A percentile compares a stretch with the other conserved stretches of the same genome.
phyloP scores from a whole-genome alignment of 73 alveolate species.

The Paramecium biaurelia region DNA sequence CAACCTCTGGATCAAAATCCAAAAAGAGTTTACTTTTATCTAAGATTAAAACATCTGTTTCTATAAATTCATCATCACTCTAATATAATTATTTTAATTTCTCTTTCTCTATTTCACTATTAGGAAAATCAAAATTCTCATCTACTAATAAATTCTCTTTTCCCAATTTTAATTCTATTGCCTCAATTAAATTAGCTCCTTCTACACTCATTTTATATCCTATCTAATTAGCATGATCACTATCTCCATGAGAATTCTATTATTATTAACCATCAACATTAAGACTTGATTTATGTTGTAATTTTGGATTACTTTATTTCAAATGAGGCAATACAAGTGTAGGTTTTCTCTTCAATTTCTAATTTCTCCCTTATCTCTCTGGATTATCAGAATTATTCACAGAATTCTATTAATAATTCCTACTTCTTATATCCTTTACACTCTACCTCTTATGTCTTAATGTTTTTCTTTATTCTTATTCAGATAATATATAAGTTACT shows the following conservation, averaged over 20 bases:
- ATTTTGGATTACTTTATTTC: not conserved
- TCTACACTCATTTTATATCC: not conserved
- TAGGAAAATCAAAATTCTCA: not conserved
- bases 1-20: conserved; percentile 7
- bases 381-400: not conserved
- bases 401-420: not conserved
- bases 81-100: not conserved
- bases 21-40: not conserved
- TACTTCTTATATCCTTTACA: not conserved
- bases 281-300: conserved; percentile 23
- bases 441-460: not conserved
- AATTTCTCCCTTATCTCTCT: not conserved
- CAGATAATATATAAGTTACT: conserved; percentile 56
- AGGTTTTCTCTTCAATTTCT: not conserved
- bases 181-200: conserved; percentile 2
- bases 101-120: not conserved
- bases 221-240: not conserved
- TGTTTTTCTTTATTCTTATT: not conserved
- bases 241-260: not conserved
- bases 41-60: not conserved
- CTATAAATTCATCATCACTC: conserved; percentile 6
- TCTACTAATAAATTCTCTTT: conserved; percentile 10
- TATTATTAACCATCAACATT: not conserved
- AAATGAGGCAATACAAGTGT: not conserved
- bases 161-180: not conserved